A percentile compares a stretch with the other conserved stretches of the same genome.
These are phyloP conservation scores for Starmerella stigmatis DNA, from an alignment of 805 yeast genomes.

Conservation along the genomic window DNA sequence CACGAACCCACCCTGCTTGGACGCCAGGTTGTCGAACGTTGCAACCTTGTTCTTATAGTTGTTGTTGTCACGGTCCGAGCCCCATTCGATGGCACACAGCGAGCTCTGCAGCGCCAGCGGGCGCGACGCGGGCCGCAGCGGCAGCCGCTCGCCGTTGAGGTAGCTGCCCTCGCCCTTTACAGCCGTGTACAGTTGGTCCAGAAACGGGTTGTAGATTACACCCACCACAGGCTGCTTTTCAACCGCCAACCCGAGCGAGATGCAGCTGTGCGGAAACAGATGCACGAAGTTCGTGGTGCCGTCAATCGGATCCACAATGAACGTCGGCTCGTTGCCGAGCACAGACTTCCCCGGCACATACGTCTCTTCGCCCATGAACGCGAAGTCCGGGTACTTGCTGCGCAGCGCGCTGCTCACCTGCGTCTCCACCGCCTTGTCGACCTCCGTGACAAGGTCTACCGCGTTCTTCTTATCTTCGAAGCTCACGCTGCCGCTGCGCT, in stretches of 20 bases:
- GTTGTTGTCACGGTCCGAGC: slow-evolving; percentile 45
- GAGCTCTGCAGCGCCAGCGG: slow-evolving; percentile 42
- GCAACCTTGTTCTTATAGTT: slow-evolving; percentile 42
- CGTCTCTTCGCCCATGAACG: slow-evolving; percentile 54
- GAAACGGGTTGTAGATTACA: slow-evolving; percentile 53
- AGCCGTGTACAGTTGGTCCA: slow-evolving; percentile 44
- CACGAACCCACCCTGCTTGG: slow-evolving; percentile 44
- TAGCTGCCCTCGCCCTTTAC: slow-evolving; percentile 47
- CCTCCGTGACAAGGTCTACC: slow-evolving; percentile 53
- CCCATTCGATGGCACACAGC: slow-evolving; percentile 50
- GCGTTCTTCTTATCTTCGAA: slow-evolving; percentile 51
- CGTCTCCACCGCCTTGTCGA: slow-evolving; percentile 47
- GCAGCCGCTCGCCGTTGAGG: slow-evolving; percentile 38
- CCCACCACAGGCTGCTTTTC: slow-evolving; percentile 46
- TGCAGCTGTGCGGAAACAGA: slow-evolving; percentile 51
- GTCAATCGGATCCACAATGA: slow-evolving; percentile 55
- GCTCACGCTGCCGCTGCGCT: slow-evolving; percentile 38
- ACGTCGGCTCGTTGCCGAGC: slow-evolving; percentile 46
- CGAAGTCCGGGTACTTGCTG: slow-evolving; percentile 38
- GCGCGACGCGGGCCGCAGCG: slow-evolving; percentile 30
- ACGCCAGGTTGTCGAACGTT: slow-evolving; percentile 40
- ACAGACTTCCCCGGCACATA: slow-evolving; percentile 40
- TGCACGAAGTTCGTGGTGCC: slow-evolving; percentile 60
- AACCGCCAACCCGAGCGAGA: slow-evolving; percentile 48
- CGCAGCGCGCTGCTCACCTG: slow-evolving; percentile 31